phyloP scores from a whole-genome alignment of 202 grass and related monocot genomes.

The Eragrostis tef region DNA sequence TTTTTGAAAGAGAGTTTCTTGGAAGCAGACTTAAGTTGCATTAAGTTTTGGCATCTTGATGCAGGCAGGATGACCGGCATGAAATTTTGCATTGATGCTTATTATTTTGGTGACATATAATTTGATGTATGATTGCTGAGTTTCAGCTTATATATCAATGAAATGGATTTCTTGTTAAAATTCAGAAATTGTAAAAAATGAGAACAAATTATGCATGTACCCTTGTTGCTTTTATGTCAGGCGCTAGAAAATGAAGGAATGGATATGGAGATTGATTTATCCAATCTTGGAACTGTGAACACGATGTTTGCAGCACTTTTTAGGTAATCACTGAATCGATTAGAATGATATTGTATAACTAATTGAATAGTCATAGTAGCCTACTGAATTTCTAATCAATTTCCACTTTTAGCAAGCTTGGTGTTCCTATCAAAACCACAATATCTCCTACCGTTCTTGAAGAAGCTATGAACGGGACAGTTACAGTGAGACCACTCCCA shows the following conservation, averaged over 20 bases:
- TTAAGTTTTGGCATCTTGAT: conserved; percentile 28
- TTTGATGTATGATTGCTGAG: conserved; percentile 24
- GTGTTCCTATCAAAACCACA: conserved; percentile 98
- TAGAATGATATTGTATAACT: conserved; percentile 34
- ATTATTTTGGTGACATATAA: too few species aligned
- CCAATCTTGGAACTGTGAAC: conserved; percentile 97
- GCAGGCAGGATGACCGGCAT: conserved; percentile 11
- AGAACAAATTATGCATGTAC: conserved; percentile 23
- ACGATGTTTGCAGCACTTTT: conserved; percentile 99
- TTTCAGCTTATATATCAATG: background rate
- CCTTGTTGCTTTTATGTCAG: conserved; percentile 47
- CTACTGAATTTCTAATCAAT: conserved; percentile 30
- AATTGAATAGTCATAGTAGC: conserved; percentile 15
- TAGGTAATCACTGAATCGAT: conserved; percentile 62
- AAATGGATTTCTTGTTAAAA: conserved; percentile 5
- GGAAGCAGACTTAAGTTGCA: conserved; percentile 26
- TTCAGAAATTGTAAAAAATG: conserved; percentile 7
- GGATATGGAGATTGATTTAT: conserved; percentile 99
- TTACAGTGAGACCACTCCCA: conserved; percentile 89
- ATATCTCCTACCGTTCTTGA: conserved; percentile 88
- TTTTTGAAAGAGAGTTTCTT: conserved; percentile 10
- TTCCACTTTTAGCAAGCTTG: conserved; percentile 75
- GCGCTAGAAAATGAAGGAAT: conserved; percentile 96
- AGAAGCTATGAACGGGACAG: conserved; percentile 95
- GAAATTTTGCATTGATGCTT: conserved; percentile 21